These are phyloP conservation scores for Aspergillus sp. DNA, from an alignment of 2,329 filamentous ascomycete genomes.

Conservation along the genomic window DNA sequence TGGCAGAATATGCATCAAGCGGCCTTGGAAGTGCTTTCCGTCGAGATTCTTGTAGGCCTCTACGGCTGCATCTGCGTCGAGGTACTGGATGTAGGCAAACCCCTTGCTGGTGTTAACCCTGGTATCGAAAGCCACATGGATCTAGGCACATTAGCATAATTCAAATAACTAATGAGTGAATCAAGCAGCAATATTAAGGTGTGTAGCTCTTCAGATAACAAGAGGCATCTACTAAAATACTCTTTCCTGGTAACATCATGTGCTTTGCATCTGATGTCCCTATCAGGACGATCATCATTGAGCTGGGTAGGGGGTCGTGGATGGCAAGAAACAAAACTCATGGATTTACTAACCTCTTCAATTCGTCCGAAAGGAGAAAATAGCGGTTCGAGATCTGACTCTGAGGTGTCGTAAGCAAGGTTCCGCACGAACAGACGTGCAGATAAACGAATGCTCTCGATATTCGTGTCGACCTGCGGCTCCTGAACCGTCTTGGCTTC, in stretches of 20 bases:
- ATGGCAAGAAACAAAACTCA: constrained; percentile 12
- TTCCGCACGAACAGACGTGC: constrained; percentile 87
- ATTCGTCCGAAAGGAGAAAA: constrained; percentile 73
- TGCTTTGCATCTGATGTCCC: constrained; percentile 99
- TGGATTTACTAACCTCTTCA: constrained; percentile 73
- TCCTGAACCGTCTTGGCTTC: constrained; percentile 14
- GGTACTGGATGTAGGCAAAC: constrained; percentile 83
- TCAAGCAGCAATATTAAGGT: constrained; percentile 18
- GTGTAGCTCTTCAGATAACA: constrained; percentile 67
- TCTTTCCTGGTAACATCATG: constrained; percentile 88
- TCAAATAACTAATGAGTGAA: constrained; percentile 28
- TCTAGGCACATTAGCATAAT: constrained; percentile 60
- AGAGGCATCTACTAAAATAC: constrained; percentile 99
- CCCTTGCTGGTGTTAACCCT: constrained; percentile 76
- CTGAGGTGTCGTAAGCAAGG: constrained; percentile 74
- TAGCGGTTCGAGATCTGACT: constrained; percentile 71
- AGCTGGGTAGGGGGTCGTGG: constrained; percentile 32
- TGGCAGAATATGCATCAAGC: constrained; percentile 85
- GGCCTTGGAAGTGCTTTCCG: constrained; percentile 85
- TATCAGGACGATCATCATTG: constrained; percentile 98
- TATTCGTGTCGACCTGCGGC: constrained; percentile 43
- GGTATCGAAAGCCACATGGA: constrained; percentile 78
- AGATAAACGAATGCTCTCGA: constrained; percentile 68
- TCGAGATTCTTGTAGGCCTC: constrained; percentile 78
- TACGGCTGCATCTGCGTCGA: constrained; percentile 70